These are phyloP conservation scores for Tolypocladium capitatum DNA, from an alignment of 2,329 filamentous ascomycete species.

Conservation along the genomic window DNA sequence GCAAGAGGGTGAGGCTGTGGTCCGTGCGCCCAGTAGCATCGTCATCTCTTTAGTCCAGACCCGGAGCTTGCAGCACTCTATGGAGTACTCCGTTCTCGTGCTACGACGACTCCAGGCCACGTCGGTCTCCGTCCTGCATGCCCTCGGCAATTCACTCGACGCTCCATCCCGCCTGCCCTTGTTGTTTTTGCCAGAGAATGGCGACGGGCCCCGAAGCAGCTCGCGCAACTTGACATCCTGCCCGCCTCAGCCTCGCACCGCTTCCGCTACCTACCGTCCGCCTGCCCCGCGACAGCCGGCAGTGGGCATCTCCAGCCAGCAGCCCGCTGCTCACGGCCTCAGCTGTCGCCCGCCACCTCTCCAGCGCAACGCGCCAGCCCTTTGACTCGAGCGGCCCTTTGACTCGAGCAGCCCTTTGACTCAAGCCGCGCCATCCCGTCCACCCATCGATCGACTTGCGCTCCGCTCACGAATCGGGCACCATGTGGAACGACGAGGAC, in stretches of 20 bases:
- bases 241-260: not conserved
- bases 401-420: too few species aligned
- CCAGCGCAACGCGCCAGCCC: not conserved
- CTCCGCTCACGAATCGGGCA: slow-evolving; percentile 3
- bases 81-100: too few species aligned
- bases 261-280: not conserved
- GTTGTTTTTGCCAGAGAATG: slow-evolving; percentile 6
- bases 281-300: not conserved
- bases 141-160: not conserved
- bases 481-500: slow-evolving; percentile 97
- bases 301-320: not conserved
- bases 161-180: not conserved
- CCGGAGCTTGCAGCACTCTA: slow-evolving; percentile 5
- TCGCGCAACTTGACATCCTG: slow-evolving; percentile 6
- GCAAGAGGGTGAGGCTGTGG: too few species aligned
- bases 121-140: not conserved
- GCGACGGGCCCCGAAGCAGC: slow-evolving; percentile 7
- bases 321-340: not conserved
- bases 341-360: not conserved
- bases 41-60: slow-evolving; percentile 3
- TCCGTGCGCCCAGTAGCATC: slow-evolving; percentile 6
- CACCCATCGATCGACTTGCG: slow-evolving; percentile 1
- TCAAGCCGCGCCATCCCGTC: not conserved
- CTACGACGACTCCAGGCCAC: not conserved
- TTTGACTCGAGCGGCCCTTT: not conserved